Conservation (phyloP, 345 rosid species). For the Citrus hindsii region DNA sequence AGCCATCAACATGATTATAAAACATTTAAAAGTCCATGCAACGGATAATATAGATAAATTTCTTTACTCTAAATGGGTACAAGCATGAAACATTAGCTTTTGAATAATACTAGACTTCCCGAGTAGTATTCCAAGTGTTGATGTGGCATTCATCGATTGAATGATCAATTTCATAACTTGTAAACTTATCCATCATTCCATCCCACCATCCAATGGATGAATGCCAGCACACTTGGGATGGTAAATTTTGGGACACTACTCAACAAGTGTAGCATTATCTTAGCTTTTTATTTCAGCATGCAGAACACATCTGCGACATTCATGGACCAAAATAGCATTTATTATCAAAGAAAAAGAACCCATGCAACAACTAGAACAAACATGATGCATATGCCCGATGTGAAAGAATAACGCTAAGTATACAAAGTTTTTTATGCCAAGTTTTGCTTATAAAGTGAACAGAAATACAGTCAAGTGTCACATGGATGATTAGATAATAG, state of each 20-base stretch:
- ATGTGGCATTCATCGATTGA: too few species aligned
- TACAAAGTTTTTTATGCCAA: not conserved
- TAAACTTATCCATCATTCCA: too few species aligned
- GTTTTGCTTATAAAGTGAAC: not conserved
- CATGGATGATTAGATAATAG: not conserved
- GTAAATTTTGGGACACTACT: too few species aligned
- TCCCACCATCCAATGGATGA: too few species aligned
- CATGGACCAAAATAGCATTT: not conserved
- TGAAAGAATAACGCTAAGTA: not conserved
- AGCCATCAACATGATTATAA: not conserved
- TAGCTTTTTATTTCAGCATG: not conserved
- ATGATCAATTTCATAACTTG: too few species aligned
- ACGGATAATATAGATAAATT: not conserved
- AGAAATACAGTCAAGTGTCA: not conserved
- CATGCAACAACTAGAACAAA: not conserved
- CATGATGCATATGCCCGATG: not conserved
- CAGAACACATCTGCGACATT: not conserved
- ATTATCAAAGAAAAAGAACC: not conserved
- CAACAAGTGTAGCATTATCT: too few species aligned
- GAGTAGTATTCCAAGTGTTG: too few species aligned
- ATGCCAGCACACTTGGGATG: too few species aligned
- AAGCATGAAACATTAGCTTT: not conserved
- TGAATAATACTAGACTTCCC: too few species aligned
- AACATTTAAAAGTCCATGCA: not conserved
- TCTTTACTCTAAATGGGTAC: not conserved